phyloP scores from a whole-genome alignment of 805 yeast genomes.

The Metschnikowia picachoensis region DNA sequence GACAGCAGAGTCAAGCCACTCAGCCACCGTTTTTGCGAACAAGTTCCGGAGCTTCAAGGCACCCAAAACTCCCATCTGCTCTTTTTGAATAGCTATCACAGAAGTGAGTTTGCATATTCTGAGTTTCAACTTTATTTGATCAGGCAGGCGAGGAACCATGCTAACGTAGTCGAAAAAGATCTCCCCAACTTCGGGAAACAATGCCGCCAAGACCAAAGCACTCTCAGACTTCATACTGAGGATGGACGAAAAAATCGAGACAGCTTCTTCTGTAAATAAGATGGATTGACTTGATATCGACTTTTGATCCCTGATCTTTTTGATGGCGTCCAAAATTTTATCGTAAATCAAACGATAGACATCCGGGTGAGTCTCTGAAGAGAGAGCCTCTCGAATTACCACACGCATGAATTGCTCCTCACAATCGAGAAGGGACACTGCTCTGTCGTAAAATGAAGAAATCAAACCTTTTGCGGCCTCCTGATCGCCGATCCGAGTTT shows the following conservation, averaged over 20 bases:
- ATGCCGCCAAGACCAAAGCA: conserved; percentile 30
- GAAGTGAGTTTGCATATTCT: conserved; percentile 39
- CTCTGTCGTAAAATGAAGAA: conserved; percentile 47
- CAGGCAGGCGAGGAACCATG: conserved; percentile 25
- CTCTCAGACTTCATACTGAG: conserved; percentile 32
- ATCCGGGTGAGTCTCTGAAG: conserved; percentile 59
- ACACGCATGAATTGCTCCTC: conserved; percentile 58
- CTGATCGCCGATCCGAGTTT: conserved; percentile 21
- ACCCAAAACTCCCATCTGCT: conserved; percentile 36
- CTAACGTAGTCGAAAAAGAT: conserved; percentile 27
- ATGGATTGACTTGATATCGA: conserved; percentile 27
- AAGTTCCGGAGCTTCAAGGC: conserved; percentile 46
- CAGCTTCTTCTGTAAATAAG: conserved; percentile 46
- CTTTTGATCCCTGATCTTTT: conserved; percentile 27
- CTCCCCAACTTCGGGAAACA: conserved; percentile 28
- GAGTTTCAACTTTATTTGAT: conserved; percentile 37
- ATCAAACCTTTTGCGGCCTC: conserved; percentile 34
- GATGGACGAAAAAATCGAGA: conserved; percentile 43
- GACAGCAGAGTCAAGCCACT: conserved; percentile 54
- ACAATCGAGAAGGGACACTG: conserved; percentile 46
- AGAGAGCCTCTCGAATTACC: conserved; percentile 65
- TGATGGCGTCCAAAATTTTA: conserved; percentile 39
- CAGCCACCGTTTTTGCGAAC: conserved; percentile 43
- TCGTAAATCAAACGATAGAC: conserved; percentile 47
- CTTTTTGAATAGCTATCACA: conserved; percentile 33